Evolutionary conservation across 2,329 filamentous ascomycete genomes (phyloP).

Genomic region (Plectosphaerella sp.): DNA sequence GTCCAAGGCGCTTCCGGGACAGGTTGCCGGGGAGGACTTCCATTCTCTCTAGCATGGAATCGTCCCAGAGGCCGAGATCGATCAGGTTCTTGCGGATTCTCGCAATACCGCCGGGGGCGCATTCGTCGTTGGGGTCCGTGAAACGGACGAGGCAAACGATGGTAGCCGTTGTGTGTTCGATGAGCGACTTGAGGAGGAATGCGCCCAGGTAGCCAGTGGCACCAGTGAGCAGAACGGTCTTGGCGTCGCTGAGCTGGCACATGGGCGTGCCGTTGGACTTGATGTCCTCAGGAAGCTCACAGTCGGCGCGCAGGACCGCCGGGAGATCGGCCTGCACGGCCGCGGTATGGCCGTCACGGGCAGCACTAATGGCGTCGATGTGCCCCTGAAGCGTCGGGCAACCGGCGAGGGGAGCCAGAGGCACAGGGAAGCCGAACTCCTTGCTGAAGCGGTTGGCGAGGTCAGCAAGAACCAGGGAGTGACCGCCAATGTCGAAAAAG

Average conservation of each 20-base stretch:
- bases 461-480: slow-evolving; percentile 73
- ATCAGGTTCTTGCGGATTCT: slow-evolving; percentile 71
- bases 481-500: slow-evolving; percentile 79
- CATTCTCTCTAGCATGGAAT: slow-evolving; percentile 72
- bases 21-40: slow-evolving; percentile 73
- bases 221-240: slow-evolving; percentile 69
- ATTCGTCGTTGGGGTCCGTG: slow-evolving; percentile 59
- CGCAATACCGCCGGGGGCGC: slow-evolving; percentile 63
- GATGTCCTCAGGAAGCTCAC: slow-evolving; percentile 66
- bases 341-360: slow-evolving; percentile 68
- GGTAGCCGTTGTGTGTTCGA: slow-evolving; percentile 63
- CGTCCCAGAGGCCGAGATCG: slow-evolving; percentile 74
- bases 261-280: slow-evolving; percentile 49
- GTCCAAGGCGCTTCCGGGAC: slow-evolving; percentile 62
- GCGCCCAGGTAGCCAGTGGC: slow-evolving; percentile 73
- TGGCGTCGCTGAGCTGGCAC: slow-evolving; percentile 57
- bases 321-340: slow-evolving; percentile 73
- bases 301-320: slow-evolving; percentile 62
- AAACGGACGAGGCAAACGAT: slow-evolving; percentile 73
- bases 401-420: slow-evolving; percentile 66
- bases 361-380: slow-evolving; percentile 63
- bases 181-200: slow-evolving; percentile 64
- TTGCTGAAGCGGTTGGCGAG: slow-evolving; percentile 66
- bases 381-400: slow-evolving; percentile 70
- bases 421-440: slow-evolving; percentile 68